Evolutionary conservation across 1,139 yeast genomes (phyloP), one percentile per base, ranked within the genome.

Genomic region (Nadsonia commutata): DNA sequence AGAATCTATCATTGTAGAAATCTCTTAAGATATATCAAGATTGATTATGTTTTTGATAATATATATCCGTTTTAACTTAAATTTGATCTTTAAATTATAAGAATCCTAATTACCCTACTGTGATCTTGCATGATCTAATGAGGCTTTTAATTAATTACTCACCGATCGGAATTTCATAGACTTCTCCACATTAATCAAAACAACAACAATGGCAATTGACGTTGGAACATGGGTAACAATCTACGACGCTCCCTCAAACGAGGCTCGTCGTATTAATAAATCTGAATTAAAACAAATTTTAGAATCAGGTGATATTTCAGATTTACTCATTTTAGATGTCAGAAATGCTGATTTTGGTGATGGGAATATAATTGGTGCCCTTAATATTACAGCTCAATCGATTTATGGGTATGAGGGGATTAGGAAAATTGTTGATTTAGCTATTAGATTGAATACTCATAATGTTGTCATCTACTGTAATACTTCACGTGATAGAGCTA

Each of bases 401-500:
- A 27, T 27, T 13, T 27, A 27, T 13, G 33, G 33, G 13, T 27
- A 27, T 13, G 9, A 13, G 4, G 33, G 33, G 16, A 27, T 27
- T 13, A 16, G 13, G n/a, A 27, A 27, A 27, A 11, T 27, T 11
- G 33, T 27, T 13, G n/a, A 16, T 3, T 16, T 27, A 13, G 33
- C 33, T 27, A 9, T 16, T 16, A 27, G 13, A 13, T 16, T 27
- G 16, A 27, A 27, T 4, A 16, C 33, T 9, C n/a, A 13, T 8
- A 27, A 27, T 11, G 33, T 42, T 18, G 36, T 42, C 19, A 33
- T 42, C 31, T 40, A 42, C 37, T 42, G 44, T 31, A 38, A 40
- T 40, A 38, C 41, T 20, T 42, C 44, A 13, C 38, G 44, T 22
- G 41, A 42, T 18, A 41, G 44, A 3, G 44, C 44, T 3, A 37